These are phyloP conservation scores for Cornus florida DNA, from an alignment of 148 eudicot species.

Conservation along the genomic window DNA sequence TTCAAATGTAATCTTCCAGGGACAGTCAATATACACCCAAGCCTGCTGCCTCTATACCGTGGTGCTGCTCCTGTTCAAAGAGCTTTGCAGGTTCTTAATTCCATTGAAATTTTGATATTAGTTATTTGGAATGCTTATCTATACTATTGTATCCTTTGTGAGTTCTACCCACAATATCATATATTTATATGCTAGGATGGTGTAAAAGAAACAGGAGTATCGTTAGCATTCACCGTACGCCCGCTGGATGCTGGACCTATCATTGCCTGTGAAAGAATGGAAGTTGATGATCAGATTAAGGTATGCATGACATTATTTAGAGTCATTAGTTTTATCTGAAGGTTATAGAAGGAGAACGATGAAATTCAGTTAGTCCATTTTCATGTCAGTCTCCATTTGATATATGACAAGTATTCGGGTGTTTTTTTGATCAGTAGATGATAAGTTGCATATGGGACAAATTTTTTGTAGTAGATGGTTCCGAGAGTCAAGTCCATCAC, in stretches of 20 bases:
- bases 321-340: neutral
- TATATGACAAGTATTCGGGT: neutral
- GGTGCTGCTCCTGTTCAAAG: slow-evolving; percentile 99
- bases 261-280: slow-evolving; percentile 62
- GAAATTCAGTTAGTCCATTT: neutral
- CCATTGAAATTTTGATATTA: slow-evolving; percentile 10
- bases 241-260: slow-evolving; percentile 94
- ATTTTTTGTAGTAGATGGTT: neutral
- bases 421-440: neutral
- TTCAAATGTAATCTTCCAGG: slow-evolving; percentile 44
- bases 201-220: slow-evolving; percentile 89
- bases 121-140: slow-evolving; percentile 12
- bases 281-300: slow-evolving; percentile 75
- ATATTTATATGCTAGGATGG: slow-evolving; percentile 67
- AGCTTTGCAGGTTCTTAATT: slow-evolving; percentile 76
- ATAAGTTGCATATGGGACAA: neutral
- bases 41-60: slow-evolving; percentile 92
- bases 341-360: slow-evolving; percentile 1
- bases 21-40: slow-evolving; percentile 96
- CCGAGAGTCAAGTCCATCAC: neutral
- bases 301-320: slow-evolving; percentile 26
- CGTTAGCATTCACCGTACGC: slow-evolving; percentile 87
- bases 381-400: neutral
- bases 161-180: slow-evolving; percentile 1
- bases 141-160: neutral